Conservation (phyloP, 352 stramenopile genomes). For the Phytopythium kandeliae region DNA sequence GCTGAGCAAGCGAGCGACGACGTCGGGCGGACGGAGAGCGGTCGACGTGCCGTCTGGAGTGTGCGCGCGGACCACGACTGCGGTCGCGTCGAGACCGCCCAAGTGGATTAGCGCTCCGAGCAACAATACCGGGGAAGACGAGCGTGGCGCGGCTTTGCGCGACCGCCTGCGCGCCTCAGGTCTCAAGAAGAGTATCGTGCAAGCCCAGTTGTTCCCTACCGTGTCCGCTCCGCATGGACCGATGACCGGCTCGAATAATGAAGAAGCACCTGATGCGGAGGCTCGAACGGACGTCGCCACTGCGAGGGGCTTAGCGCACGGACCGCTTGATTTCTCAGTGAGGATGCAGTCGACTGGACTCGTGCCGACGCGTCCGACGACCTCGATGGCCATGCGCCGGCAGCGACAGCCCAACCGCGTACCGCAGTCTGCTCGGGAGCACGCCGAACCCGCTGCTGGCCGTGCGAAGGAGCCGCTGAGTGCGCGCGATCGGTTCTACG, state of each 20-base stretch:
- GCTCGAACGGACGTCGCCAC: neutral
- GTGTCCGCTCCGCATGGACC: neutral
- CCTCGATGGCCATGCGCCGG: constrained; percentile 16
- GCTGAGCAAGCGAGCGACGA: neutral
- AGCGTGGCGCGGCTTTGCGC: constrained; percentile 9
- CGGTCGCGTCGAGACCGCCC: neutral
- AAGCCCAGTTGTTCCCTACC: constrained; percentile 40
- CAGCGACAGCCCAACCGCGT: constrained; percentile 7
- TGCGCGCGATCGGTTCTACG: constrained; percentile 54
- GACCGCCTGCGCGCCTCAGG: constrained; percentile 55
- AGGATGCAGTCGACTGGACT: constrained; percentile 7
- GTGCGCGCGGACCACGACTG: neutral
- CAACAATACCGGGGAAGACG: neutral
- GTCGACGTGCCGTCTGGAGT: neutral
- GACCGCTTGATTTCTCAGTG: constrained; percentile 3
- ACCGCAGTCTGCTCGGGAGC: constrained; percentile 17
- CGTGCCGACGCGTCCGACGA: constrained; percentile 44
- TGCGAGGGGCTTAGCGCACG: neutral
- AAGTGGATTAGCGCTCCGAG: neutral
- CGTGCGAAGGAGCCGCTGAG: constrained; percentile 41
- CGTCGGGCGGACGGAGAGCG: neutral
- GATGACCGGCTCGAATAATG: constrained; percentile 9
- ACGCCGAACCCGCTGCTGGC: neutral
- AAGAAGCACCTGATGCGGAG: constrained; percentile 1
- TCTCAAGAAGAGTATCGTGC: constrained; percentile 47